Base-by-base conservation (phyloP, 371 early-diverging fungal genomes). In the Phascolomyces articulosus region DNA sequence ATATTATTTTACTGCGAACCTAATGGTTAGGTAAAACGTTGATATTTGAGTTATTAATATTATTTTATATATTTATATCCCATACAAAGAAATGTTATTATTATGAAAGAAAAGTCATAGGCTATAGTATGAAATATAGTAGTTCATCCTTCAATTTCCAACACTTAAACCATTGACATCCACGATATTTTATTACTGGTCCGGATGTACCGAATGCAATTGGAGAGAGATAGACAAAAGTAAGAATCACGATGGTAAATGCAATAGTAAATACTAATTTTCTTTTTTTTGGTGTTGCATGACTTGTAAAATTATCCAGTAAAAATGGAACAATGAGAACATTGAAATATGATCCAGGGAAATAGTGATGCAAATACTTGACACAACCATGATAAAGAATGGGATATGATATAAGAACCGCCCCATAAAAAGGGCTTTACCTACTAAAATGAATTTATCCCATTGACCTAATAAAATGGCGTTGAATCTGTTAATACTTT, bases 341-440 rank as follows among this genome's bases (percentile, higher is more conserved):
- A 28, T 93, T 89, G 82, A 99, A 99, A 79, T 98, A 98, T 31
- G 99, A 78, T 0, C 99, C 95, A 0, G 99, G 98, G 79, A 98
- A 98, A 77, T 99, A 99, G 75, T 99, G 99, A 77, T 99, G 99
- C 44, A 99, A 80, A 74, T 98, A 98, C 0, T 93, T 94, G 21
- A 99, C 99, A 47, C 99, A 92, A 15, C 96, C 96, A 99, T 97
- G 67, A 98, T 87, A 72, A 87, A 97, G 83, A 99, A 99, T 3
- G 99, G 99, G 24, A 95, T 44, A 77, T 97, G 99, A 73, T 99
- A 99, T 55, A 99, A 80, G 60, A 93, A 80, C 98, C 98, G 99
- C 16, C 99, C 99, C 18, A 89, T 70, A 67, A 85, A 76, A 58
- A 93, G 84, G 15, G 91, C 73, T 69, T 92, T 90, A 40, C 85